Evolutionary conservation across 192 early-diverging fungal species (phyloP).

Genomic region (Coemansia sp.): DNA sequence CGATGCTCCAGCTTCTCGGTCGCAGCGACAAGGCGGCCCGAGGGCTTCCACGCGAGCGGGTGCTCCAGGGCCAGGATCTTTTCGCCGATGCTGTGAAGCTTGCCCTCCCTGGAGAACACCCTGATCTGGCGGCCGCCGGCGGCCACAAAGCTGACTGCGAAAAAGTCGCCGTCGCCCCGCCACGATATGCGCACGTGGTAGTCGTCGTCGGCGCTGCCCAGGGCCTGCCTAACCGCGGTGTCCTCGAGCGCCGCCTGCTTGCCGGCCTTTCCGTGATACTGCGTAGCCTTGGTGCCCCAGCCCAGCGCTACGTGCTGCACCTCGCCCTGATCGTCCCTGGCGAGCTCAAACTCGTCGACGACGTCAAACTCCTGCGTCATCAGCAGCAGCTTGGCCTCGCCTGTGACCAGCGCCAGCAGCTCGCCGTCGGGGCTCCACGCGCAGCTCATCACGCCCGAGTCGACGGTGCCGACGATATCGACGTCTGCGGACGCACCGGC

Average conservation of each 20-base stretch:
- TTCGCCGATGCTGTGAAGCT: constrained; percentile 80
- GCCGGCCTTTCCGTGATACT: constrained; percentile 91
- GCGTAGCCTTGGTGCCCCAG: constrained; percentile 96
- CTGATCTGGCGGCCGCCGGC: constrained; percentile 51
- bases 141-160: constrained; percentile 72
- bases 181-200: constrained; percentile 71
- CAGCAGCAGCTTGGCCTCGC: constrained; percentile 50
- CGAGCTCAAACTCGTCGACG: constrained; percentile 74
- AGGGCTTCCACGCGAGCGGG: constrained; percentile 76
- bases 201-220: constrained; percentile 67
- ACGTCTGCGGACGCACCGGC: background rate
- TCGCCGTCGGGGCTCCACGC: constrained; percentile 90
- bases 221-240: constrained; percentile 35
- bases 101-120: constrained; percentile 83
- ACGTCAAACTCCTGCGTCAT: constrained; percentile 96
- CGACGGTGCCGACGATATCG: constrained; percentile 34
- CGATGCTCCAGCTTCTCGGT: constrained; percentile 72
- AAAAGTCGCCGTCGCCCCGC: constrained; percentile 85
- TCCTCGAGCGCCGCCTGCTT: constrained; percentile 67
- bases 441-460: constrained; percentile 31
- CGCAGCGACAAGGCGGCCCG: constrained; percentile 78
- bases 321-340: constrained; percentile 66
- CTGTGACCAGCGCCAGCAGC: constrained; percentile 75
- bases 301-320: constrained; percentile 78
- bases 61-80: constrained; percentile 74